A percentile compares a stretch with the other conserved stretches of the same genome.
Conservation (phyloP, 306 rosid genomes). For the Aeschynomene evenia region DNA sequence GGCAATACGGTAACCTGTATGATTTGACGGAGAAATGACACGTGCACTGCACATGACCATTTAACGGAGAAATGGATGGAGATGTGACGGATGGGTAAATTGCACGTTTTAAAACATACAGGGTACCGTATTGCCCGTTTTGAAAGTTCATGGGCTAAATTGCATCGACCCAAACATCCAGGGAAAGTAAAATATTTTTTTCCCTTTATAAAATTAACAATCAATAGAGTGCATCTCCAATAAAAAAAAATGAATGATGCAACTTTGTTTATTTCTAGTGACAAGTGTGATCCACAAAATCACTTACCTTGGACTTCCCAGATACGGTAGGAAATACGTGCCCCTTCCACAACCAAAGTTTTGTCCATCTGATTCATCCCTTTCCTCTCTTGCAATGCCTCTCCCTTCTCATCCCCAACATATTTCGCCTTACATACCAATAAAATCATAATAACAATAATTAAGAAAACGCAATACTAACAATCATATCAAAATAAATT, state of each 20-base stretch:
- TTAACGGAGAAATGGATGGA: too few species aligned
- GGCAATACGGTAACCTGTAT: too few species aligned
- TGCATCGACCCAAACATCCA: too few species aligned
- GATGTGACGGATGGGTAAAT: too few species aligned
- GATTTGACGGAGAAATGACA: too few species aligned
- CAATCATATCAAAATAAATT: neutral
- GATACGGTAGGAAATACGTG: slow-evolving; percentile 76
- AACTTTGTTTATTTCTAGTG: neutral
- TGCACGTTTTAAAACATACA: too few species aligned
- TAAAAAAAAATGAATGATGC: neutral
- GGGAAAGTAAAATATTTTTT: too few species aligned
- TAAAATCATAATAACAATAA: neutral
- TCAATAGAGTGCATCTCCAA: too few species aligned
- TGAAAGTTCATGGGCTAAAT: too few species aligned
- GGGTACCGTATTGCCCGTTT: too few species aligned
- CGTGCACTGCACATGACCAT: too few species aligned
- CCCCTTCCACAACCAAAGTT: slow-evolving; percentile 67
- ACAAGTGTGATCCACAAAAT: slow-evolving; percentile 8
- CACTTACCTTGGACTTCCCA: slow-evolving; percentile 91
- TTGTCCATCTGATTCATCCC: slow-evolving; percentile 70
- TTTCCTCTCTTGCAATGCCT: slow-evolving; percentile 31
- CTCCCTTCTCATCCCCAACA: slow-evolving; percentile 55
- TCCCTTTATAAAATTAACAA: too few species aligned
- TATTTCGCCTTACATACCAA: slow-evolving; percentile 68
- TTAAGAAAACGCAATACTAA: neutral